These are phyloP conservation scores for Fusarium goolgardi DNA, from an alignment of 2,329 filamentous ascomycete genomes.

Conservation along the genomic window DNA sequence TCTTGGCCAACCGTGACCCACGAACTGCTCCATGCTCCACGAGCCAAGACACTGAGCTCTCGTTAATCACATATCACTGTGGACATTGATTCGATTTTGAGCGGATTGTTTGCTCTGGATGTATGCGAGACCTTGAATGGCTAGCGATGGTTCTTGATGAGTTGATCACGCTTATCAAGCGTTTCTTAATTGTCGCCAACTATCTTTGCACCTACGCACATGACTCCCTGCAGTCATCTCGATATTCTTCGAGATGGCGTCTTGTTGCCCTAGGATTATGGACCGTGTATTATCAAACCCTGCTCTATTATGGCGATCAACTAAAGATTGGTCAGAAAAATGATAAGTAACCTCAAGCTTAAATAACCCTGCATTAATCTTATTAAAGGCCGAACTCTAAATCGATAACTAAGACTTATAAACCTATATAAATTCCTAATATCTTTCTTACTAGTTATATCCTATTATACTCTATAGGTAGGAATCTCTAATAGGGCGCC, in stretches of 20 bases:
- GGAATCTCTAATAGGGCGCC: too few relatives aligned
- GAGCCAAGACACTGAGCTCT: rapidly evolving
- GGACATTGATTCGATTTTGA: rapidly evolving
- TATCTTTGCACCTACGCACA: not conserved
- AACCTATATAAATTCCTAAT: not conserved
- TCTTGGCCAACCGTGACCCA: rapidly evolving
- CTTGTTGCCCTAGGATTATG: not conserved
- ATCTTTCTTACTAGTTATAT: not conserved
- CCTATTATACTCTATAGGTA: too few relatives aligned
- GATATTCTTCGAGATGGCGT: not conserved
- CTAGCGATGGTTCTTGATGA: not conserved
- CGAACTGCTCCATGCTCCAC: not conserved
- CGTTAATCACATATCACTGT: not conserved
- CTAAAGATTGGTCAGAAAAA: not conserved
- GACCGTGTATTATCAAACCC: not conserved
- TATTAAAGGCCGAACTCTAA: not conserved
- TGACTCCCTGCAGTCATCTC: not conserved
- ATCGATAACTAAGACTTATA: not conserved
- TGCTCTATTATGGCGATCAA: not conserved
- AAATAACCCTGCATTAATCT: not conserved
- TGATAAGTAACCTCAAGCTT: not conserved
- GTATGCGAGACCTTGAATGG: not conserved
- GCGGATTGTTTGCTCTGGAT: rapidly evolving
- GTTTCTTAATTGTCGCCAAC: not conserved
- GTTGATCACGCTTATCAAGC: rapidly evolving